Conservation (phyloP, 768 basidiomycete genomes). For the Rossbeevera mucosa region DNA sequence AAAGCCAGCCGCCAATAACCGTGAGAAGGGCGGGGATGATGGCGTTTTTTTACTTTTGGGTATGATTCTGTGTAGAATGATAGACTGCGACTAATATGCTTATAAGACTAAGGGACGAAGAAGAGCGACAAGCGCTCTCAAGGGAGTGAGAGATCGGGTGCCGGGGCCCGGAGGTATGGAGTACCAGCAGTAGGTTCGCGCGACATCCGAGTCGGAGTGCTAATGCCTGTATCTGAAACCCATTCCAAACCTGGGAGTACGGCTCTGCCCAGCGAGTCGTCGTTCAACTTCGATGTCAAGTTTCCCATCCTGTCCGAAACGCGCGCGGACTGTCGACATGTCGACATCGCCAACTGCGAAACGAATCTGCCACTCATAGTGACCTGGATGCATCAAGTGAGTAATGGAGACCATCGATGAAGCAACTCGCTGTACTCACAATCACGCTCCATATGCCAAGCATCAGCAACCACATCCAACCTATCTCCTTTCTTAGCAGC, state of each 20-base stretch:
- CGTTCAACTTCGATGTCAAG: constrained; percentile 45
- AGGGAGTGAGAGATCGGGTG: not conserved
- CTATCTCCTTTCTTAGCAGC: constrained; percentile 56
- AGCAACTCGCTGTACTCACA: constrained; percentile 39
- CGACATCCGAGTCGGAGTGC: not conserved
- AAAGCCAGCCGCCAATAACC: not conserved
- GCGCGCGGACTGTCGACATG: constrained; percentile 48
- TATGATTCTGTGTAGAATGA: constrained; percentile 22
- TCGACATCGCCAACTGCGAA: constrained; percentile 54
- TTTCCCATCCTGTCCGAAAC: constrained; percentile 42
- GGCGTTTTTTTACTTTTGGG: constrained; percentile 6
- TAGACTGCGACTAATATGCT: constrained; percentile 17
- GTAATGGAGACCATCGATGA: constrained; percentile 1
- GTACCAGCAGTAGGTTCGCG: constrained; percentile 1
- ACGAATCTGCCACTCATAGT: constrained; percentile 58
- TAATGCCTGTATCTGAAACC: constrained; percentile 27
- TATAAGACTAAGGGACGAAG: constrained; percentile 14
- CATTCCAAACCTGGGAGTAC: constrained; percentile 23
- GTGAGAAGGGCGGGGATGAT: constrained; percentile 5
- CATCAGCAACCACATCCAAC: constrained; percentile 54
- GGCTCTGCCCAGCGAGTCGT: constrained; percentile 24
- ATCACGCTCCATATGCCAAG: constrained; percentile 56
- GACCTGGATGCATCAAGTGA: constrained; percentile 35
- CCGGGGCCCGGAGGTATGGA: not conserved
- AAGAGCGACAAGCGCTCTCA: constrained; percentile 5